Conservation (phyloP, 352 stramenopile genomes). For the Phytophthora macrochlamydospora region DNA sequence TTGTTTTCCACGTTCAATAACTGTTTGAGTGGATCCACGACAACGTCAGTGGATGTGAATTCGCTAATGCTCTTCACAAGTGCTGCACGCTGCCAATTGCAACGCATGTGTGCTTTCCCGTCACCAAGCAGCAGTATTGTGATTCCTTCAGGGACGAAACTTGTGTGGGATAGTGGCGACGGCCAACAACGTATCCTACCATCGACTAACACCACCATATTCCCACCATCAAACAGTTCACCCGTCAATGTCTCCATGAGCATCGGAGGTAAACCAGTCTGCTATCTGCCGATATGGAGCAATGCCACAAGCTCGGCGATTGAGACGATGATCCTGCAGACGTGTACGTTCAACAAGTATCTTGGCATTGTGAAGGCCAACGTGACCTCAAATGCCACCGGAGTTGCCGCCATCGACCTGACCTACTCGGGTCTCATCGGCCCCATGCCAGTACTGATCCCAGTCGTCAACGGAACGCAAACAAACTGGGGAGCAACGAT, state of each 20-base stretch:
- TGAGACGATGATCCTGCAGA: slow-evolving; percentile 37
- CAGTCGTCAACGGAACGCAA: slow-evolving; percentile 10
- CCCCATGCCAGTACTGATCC: slow-evolving; percentile 43
- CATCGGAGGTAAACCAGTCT: slow-evolving; percentile 38
- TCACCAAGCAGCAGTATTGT: slow-evolving; percentile 27
- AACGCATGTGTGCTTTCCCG: slow-evolving; percentile 47
- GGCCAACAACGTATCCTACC: slow-evolving; percentile 24
- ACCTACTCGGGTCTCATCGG: slow-evolving; percentile 58
- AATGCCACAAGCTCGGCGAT: slow-evolving; percentile 29
- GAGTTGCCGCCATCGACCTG: slow-evolving; percentile 32
- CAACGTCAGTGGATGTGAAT: slow-evolving; percentile 26
- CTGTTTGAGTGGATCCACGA: slow-evolving; percentile 31
- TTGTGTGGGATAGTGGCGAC: slow-evolving; percentile 54
- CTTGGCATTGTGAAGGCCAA: slow-evolving; percentile 37
- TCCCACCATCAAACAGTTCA: slow-evolving; percentile 1
- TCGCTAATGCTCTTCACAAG: slow-evolving; percentile 51
- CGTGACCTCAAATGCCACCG: slow-evolving; percentile 27
- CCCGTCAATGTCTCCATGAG: slow-evolving; percentile 45
- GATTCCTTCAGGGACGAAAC: slow-evolving; percentile 34
- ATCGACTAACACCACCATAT: neutral
- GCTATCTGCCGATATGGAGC: slow-evolving; percentile 39
- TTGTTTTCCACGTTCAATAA: slow-evolving; percentile 38
- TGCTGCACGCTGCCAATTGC: slow-evolving; percentile 56
- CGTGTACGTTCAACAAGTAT: slow-evolving; percentile 54
- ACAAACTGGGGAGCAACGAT: slow-evolving; percentile 11